phyloP scores from a whole-genome alignment of 2,329 filamentous ascomycete genomes.

The Colletotrichum cordylinicola region DNA sequence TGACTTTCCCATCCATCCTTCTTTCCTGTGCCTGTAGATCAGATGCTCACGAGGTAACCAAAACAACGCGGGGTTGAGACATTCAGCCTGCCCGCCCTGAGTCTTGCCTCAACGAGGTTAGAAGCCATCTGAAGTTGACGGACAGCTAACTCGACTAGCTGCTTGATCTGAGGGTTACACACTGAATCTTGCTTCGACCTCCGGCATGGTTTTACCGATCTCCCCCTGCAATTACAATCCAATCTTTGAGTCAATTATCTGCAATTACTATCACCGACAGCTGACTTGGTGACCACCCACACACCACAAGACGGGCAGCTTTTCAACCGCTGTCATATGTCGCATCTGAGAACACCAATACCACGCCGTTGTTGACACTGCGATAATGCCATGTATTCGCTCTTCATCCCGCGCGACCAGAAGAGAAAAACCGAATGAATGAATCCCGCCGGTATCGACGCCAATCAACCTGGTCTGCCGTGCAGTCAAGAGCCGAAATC shows the following conservation, averaged over 20 bases:
- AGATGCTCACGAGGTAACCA: not conserved
- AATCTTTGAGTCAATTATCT: not conserved
- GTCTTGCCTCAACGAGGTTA: not conserved
- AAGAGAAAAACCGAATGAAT: not conserved
- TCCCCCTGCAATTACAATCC: not conserved
- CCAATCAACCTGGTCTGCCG: not conserved
- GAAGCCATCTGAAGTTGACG: not conserved
- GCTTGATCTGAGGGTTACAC: not conserved
- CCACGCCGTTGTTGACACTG: not conserved
- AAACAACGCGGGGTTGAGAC: not conserved
- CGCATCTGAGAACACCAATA: not conserved
- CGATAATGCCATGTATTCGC: not conserved
- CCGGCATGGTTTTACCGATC: not conserved
- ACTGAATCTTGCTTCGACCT: not conserved
- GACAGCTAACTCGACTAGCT: not conserved
- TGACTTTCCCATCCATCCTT: not conserved
- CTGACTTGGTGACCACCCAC: not conserved
- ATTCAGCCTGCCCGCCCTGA: not conserved
- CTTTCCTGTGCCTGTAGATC: constrained; percentile 6
- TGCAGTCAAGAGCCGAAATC: constrained; percentile 15
- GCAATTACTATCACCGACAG: not conserved
- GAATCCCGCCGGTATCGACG: not conserved
- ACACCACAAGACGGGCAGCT: not conserved
- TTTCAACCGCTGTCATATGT: not conserved
- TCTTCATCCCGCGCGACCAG: not conserved